phyloP scores from a whole-genome alignment of 805 yeast genomes.

The Pichia occidentalis region DNA sequence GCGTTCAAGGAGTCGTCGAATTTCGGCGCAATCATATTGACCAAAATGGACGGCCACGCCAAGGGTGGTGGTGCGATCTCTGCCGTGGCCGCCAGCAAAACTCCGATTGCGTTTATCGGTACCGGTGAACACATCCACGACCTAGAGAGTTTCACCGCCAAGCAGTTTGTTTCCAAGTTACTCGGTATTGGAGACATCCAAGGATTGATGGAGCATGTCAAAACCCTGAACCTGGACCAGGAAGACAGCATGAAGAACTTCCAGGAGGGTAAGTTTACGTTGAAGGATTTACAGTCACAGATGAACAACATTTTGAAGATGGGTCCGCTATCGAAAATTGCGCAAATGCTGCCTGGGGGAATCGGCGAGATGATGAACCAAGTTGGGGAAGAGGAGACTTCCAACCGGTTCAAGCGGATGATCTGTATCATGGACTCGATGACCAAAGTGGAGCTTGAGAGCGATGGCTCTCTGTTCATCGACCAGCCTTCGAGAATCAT shows the following conservation, averaged over 20 bases:
- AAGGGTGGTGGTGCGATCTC: slow-evolving; percentile 99
- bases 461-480: slow-evolving; percentile 76
- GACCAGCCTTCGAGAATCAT: slow-evolving; percentile 80
- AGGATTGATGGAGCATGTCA: slow-evolving; percentile 89
- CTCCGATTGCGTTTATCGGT: slow-evolving; percentile 94
- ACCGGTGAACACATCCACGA: slow-evolving; percentile 97
- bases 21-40: slow-evolving; percentile 90
- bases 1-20: slow-evolving; percentile 92
- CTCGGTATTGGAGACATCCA: slow-evolving; percentile 95
- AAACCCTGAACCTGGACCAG: slow-evolving; percentile 79
- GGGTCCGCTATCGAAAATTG: slow-evolving; percentile 94
- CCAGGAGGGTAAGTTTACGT: slow-evolving; percentile 90
- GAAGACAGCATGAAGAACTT: slow-evolving; percentile 87
- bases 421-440: slow-evolving; percentile 90
- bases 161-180: slow-evolving; percentile 81
- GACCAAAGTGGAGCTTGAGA: slow-evolving; percentile 86
- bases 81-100: slow-evolving; percentile 94
- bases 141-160: slow-evolving; percentile 84
- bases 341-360: slow-evolving; percentile 92
- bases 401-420: slow-evolving; percentile 79
- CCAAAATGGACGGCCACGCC: slow-evolving; percentile 98
- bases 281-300: slow-evolving; percentile 87
- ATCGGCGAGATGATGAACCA: slow-evolving; percentile 77
- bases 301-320: slow-evolving; percentile 92
- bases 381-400: slow-evolving; percentile 88